A percentile compares a stretch with the other conserved stretches of the same genome.
Evolutionary conservation across 371 early-diverging fungal genomes (phyloP).

Genomic region (Syncephalastrum contaminatum): DNA sequence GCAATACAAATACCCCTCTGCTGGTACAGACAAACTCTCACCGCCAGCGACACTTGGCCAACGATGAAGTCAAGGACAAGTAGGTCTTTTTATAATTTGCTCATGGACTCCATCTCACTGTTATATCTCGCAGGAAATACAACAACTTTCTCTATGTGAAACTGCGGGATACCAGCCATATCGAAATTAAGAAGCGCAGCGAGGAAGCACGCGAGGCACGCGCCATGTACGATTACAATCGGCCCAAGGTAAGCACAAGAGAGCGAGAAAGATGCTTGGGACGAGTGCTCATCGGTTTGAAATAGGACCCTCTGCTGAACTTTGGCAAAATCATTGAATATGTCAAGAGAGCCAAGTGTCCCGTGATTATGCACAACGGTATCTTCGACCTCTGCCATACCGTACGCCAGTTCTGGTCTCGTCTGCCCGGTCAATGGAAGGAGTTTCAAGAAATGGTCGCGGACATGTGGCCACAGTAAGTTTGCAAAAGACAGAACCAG

Average conservation of each 20-base stretch:
- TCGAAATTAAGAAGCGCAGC: constrained; percentile 34
- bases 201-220: constrained; percentile 26
- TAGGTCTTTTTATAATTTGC: constrained; percentile 13
- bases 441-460: constrained; percentile 57
- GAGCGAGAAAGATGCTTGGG: neutral
- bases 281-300: constrained; percentile 9
- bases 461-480: constrained; percentile 54
- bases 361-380: constrained; percentile 84
- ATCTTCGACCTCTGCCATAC: constrained; percentile 77
- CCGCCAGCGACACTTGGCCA: constrained; percentile 56
- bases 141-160: constrained; percentile 36
- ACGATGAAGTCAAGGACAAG: constrained; percentile 60
- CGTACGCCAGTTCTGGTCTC: constrained; percentile 70
- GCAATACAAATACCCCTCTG: constrained; percentile 26
- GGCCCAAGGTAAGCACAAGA: constrained; percentile 3
- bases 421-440: constrained; percentile 57
- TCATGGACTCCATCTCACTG: neutral
- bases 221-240: constrained; percentile 7
- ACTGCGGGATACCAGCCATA: constrained; percentile 30
- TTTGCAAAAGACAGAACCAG: constrained; percentile 15
- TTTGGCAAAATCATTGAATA: constrained; percentile 78
- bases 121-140: constrained; percentile 17
- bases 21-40: constrained; percentile 38
- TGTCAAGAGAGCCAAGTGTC: constrained; percentile 66
- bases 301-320: constrained; percentile 44